Evolutionary conservation across 2,329 filamentous ascomycete genomes (phyloP), one percentile per base, ranked within the genome.

Genomic region (Beauveria pseudobassiana): DNA sequence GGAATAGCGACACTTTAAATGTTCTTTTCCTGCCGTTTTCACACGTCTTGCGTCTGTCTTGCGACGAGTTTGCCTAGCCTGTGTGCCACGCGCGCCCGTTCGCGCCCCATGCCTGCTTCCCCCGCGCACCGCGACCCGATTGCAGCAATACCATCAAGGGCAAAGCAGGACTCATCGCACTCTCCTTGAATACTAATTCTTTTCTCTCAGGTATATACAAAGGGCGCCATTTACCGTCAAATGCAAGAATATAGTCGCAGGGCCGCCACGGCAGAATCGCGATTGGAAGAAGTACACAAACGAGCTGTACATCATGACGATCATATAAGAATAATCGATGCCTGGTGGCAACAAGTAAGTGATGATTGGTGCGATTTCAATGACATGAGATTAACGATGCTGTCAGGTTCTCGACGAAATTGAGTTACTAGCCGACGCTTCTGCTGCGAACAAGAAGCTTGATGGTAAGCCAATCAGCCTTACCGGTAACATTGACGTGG

Each of bases 161-260:
- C 51, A 22, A 42, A 18, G 20, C 30, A 50, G 12, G n/a, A 3
- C 1, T 28, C 20, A 40, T 53, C 8, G 5, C 4, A 22, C 8
- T 24, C 12, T 24, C 6, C 22, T 14, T 0, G 3, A 24, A 51
- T 58, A 24, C 62, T 63, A 61, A 65, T 66, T 65, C 68, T 71
- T 65, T 71, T 59, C 10, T 63, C 64, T 64, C 67, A 76, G 74
- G 66, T 71, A 59, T 76, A 76, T 64, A 76, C 74, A 64, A 99
- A 98, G 78, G 95, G 96, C 79, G 95, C 95, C 66, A 96, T 99
- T 73, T 88, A 90, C 70, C 91, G 96, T 63, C 93, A 97, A 77
- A 96, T 99, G 92, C 90, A 92, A 72, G 95, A 98, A 76, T 97
- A 96, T 76, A 96, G 96, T 77, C 87, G 95, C 68, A 91, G 96